These are phyloP conservation scores for Cyberlindnera galapagoensis DNA, from an alignment of 805 yeast species.

Conservation along the genomic window DNA sequence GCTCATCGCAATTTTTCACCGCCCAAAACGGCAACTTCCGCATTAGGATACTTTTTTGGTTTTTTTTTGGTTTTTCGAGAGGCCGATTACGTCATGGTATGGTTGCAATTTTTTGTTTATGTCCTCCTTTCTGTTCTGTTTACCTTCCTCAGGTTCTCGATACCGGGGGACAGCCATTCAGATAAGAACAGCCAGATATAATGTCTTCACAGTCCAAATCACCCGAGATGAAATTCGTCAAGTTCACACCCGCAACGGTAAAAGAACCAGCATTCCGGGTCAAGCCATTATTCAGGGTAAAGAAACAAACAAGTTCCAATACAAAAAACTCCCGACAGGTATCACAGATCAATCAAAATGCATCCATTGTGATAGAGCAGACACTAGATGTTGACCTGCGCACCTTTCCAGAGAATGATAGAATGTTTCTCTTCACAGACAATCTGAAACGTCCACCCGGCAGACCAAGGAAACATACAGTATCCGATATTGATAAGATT, in stretches of 20 bases:
- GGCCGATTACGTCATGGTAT: too few relatives aligned
- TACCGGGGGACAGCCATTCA: too few relatives aligned
- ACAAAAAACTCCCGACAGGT: constrained; percentile 3
- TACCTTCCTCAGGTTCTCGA: not conserved
- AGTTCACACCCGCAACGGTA: constrained; percentile 19
- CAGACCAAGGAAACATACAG: constrained; percentile 43
- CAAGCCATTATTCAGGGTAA: constrained; percentile 22
- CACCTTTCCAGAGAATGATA: constrained; percentile 5
- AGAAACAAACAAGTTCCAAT: constrained; percentile 6
- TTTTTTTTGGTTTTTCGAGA: not conserved
- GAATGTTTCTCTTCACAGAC: constrained; percentile 16
- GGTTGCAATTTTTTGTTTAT: not conserved
- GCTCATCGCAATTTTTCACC: not conserved
- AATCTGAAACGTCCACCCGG: constrained; percentile 37
- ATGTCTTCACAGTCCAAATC: too few relatives aligned
- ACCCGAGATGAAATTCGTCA: constrained; percentile 19
- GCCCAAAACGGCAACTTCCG: not conserved
- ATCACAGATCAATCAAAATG: constrained; percentile 4
- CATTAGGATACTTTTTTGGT: not conserved
- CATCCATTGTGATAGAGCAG: constrained; percentile 19
- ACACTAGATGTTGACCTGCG: constrained; percentile 9
- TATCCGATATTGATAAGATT: constrained; percentile 37
- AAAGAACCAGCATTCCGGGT: constrained; percentile 12
- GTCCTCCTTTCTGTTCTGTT: constrained; percentile 1
- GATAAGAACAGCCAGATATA: too few relatives aligned